Evolutionary conservation across 1,284 basidiomycete genomes (phyloP), one percentile per base, ranked within the genome.

Genomic region (Ganoderma resinaceum): DNA sequence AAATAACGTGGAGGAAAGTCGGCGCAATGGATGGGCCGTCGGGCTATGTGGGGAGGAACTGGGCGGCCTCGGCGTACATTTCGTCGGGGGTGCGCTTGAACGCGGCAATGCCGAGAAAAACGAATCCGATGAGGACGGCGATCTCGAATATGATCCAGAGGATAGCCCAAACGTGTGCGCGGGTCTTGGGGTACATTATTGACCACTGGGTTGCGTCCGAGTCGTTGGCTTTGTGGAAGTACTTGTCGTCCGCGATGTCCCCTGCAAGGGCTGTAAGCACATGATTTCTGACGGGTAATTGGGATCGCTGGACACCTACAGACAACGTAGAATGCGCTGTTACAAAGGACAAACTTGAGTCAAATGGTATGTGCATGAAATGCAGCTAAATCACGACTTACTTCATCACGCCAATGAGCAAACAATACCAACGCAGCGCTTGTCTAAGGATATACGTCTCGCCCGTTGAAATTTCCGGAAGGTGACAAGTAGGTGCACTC

Each of bases 391-490:
- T 62, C 35, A 33, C 55, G 5, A 81, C 91, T 70, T 73, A 94
- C 93, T 94, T 94, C 90, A 94, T 92, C 64, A 95, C 87, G 8
- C 93, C 93, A 62, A 95, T 78, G 74, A 95, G 92, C 49, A 95
- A 82, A 76, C 91, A 93, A 74, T 95, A 95, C 93, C 93, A 95
- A 66, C 93, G 86, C 60, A 95, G 73, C 38, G 88, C 85, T 70
- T 85, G 78, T 76, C 92, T 88, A 80, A 14, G 70, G 20, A 26
- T 31, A 12, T n/a, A n/a, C 67, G 63, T 61, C 37, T 23, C 49
- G 59, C 35, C n/a, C 33, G 72, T 53, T 71, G 63, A 31, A 60
- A 35, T 40, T 40, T n/a, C 9, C 8, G 18, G 26, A 67, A 57
- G 9, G 33, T 35, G 38, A 52, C 33, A 49, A 60, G 68, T 57